phyloP scores from a whole-genome alignment of 257 asterid genomes.

The Fraxinus cuspidata region DNA sequence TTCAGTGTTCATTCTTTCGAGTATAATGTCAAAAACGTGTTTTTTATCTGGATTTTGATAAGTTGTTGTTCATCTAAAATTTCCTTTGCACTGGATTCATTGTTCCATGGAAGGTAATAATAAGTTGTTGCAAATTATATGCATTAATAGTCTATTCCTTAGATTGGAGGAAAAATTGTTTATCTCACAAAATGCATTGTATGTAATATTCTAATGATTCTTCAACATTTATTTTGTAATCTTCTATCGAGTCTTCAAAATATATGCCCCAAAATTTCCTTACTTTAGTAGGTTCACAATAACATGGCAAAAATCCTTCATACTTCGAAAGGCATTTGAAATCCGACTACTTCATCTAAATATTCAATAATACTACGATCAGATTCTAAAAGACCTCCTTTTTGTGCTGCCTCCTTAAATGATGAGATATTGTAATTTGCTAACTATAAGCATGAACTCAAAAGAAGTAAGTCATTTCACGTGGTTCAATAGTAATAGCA shows the following conservation, averaged over 20 bases:
- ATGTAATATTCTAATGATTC: neutral
- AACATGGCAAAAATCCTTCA: slow-evolving; percentile 1
- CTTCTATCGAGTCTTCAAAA: slow-evolving; percentile 13
- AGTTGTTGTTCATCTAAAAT: neutral
- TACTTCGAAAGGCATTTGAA: slow-evolving; percentile 15
- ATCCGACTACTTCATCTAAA: slow-evolving; percentile 3
- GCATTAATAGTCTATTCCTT: neutral
- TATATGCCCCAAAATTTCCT: slow-evolving; percentile 5
- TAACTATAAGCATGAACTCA: slow-evolving; percentile 7
- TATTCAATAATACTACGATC: slow-evolving; percentile 9
- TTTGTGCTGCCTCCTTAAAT: slow-evolving; percentile 21
- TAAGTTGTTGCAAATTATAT: neutral
- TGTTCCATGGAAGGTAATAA: neutral
- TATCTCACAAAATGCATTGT: neutral
- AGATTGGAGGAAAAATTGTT: neutral
- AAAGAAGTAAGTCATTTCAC: slow-evolving; percentile 8
- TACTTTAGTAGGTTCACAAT: slow-evolving; percentile 13
- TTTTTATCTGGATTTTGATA: too few relatives aligned
- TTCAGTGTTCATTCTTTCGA: too few relatives aligned
- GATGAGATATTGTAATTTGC: neutral
- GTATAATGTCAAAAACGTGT: too few relatives aligned
- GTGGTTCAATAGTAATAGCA: slow-evolving; percentile 14
- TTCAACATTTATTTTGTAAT: neutral
- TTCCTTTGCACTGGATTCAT: neutral
- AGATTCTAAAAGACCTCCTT: slow-evolving; percentile 22